Percentiles rank a stretch among this genome's conserved stretches.
phyloP scores from a whole-genome alignment of 2,329 filamentous ascomycete genomes.

The Simplicillium sp. region DNA sequence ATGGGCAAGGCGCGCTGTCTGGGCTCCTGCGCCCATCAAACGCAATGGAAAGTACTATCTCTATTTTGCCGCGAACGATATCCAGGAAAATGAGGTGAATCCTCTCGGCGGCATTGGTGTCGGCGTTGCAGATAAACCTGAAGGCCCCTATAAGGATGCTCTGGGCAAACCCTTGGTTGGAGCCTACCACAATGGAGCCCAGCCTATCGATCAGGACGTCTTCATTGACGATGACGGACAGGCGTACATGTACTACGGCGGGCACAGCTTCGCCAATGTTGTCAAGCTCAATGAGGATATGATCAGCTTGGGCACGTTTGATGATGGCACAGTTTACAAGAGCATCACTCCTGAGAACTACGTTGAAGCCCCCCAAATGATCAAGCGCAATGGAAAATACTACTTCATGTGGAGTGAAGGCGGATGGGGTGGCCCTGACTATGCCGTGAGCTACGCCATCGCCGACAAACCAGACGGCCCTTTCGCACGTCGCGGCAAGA shows the following conservation, averaged over 20 bases:
- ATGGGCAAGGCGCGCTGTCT: constrained; percentile 35
- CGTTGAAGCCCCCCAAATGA: constrained; percentile 28
- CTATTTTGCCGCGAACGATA: constrained; percentile 41
- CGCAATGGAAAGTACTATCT: constrained; percentile 36
- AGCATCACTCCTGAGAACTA: constrained; percentile 35
- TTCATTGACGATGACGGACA: constrained; percentile 32
- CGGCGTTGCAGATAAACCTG: constrained; percentile 20
- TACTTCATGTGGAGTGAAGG: constrained; percentile 39
- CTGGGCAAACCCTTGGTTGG: constrained; percentile 22
- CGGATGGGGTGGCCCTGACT: constrained; percentile 37
- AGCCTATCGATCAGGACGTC: constrained; percentile 32
- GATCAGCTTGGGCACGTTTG: constrained; percentile 29
- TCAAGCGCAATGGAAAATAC: constrained; percentile 32
- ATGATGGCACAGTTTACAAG: constrained; percentile 25
- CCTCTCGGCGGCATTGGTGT: constrained; percentile 30
- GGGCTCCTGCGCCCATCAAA: constrained; percentile 35
- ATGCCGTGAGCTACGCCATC: constrained; percentile 35
- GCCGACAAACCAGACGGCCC: constrained; percentile 25
- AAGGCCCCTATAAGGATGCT: constrained; percentile 25
- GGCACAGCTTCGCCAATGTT: constrained; percentile 25
- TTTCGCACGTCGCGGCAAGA: constrained; percentile 27
- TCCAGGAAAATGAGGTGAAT: constrained; percentile 16
- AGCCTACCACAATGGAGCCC: constrained; percentile 31
- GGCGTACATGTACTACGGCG: constrained; percentile 31
- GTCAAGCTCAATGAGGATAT: constrained; percentile 32